Evolutionary conservation across 441 rosid species (phyloP).

Genomic region (Erodium trifolium): DNA sequence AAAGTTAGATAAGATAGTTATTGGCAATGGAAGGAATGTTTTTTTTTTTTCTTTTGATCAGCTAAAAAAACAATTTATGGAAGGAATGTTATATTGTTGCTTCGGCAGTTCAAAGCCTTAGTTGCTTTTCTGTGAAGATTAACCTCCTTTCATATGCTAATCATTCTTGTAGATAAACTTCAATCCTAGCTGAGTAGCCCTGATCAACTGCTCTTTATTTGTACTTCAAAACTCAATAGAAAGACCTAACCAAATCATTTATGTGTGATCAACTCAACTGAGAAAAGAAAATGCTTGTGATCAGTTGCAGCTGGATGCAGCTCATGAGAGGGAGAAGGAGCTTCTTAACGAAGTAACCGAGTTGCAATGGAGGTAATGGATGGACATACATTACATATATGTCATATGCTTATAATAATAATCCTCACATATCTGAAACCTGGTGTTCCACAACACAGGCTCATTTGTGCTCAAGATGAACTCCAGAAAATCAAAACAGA

Average conservation of each 20-base stretch:
- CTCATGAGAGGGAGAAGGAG: constrained; percentile 84
- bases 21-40: too few species aligned
- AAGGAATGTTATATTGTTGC: too few species aligned
- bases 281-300: constrained; percentile 1
- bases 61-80: too few species aligned
- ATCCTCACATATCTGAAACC: constrained; percentile 6
- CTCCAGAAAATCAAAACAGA: constrained; percentile 55
- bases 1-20: too few species aligned
- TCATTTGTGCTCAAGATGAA: constrained; percentile 77
- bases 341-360: constrained; percentile 79
- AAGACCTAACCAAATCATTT: too few species aligned
- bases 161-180: background rate
- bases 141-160: background rate
- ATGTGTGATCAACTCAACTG: background rate
- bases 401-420: background rate
- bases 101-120: too few species aligned
- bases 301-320: constrained; percentile 67
- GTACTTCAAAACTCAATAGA: background rate
- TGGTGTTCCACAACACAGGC: constrained; percentile 33
- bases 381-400: background rate
- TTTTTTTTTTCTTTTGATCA: too few species aligned
- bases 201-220: background rate
- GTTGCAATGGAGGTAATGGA: constrained; percentile 66
- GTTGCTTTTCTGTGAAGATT: background rate
- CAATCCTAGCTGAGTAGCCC: background rate